A percentile compares a stretch with the other conserved stretches of the same genome.
Conservation (phyloP, 108 stramenopile genomes). For the Fistulifera pelliculosa region DNA sequence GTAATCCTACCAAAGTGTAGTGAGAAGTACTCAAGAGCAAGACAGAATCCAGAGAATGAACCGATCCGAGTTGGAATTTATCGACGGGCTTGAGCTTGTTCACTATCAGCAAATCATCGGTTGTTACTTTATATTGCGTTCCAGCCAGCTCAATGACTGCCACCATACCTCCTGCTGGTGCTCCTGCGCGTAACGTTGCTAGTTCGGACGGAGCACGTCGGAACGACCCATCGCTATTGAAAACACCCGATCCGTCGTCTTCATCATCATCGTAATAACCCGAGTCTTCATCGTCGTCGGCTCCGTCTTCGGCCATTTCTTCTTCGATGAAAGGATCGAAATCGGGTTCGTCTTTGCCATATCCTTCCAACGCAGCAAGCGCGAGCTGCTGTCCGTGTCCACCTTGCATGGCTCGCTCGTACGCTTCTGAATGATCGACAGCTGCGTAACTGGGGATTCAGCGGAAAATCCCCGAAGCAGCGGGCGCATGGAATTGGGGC, state of each 20-base stretch:
- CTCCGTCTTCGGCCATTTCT: constrained; percentile 25
- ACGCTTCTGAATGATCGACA: constrained; percentile 66
- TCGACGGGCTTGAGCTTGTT: constrained; percentile 65
- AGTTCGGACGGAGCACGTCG: constrained; percentile 46
- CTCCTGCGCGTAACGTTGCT: constrained; percentile 50
- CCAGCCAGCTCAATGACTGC: constrained; percentile 67
- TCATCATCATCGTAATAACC: constrained; percentile 19
- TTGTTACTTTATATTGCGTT: constrained; percentile 77
- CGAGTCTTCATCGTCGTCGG: constrained; percentile 23
- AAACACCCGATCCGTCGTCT: constrained; percentile 17
- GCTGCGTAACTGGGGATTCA: constrained; percentile 8
- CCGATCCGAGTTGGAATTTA: constrained; percentile 54
- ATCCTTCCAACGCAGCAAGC: constrained; percentile 53
- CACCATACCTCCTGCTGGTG: constrained; percentile 68
- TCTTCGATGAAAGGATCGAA: constrained; percentile 78
- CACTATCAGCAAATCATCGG: constrained; percentile 71
- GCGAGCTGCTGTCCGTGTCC: constrained; percentile 62
- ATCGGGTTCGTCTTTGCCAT: constrained; percentile 58
- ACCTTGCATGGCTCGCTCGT: constrained; percentile 50
- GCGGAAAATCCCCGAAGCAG: too few species aligned
- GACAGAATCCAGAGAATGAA: constrained; percentile 64
- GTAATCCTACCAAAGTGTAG: constrained; percentile 73
- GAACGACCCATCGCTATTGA: constrained; percentile 52
- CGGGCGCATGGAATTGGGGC: too few species aligned
- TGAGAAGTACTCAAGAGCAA: constrained; percentile 59